Base-by-base conservation (phyloP, 768 basidiomycete genomes). In the Collybia sordida region DNA sequence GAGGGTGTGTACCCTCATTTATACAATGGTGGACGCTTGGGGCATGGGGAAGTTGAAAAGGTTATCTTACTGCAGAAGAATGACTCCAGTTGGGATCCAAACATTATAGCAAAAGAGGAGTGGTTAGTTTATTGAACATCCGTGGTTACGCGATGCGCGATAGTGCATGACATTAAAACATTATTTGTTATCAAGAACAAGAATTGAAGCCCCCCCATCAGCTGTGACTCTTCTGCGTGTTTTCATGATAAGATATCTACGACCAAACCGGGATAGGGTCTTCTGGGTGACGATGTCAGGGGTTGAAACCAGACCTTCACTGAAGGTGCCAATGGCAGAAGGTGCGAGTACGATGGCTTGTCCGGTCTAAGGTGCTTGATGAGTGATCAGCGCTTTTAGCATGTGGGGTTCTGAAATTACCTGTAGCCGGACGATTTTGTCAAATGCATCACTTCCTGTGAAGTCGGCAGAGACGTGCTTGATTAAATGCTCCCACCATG, bases 401-500 rank as follows among this genome's bases (percentile, higher is more conserved):
- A 25, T 18, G 41, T 14, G 39, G 31, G 12, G 14, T 38, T 34
- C 23, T 21, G 19, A 3, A 34, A 66, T 57, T 50, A 87, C 87
- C 76, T 85, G 74, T 2, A 89, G 70, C 45, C 61, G 78, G 12
- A 86, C 86, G 8, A 89, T 79, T 43, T 78, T 73, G 51, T 88
- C 81, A 51, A 89, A 88, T 0, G 79, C 83, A 31, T 85, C 81
- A 0, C 71, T 75, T 5, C 70, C 66, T 0, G 78, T 76, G 47
- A 87, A 75, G 52, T 86, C 78, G 0, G 83, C 82, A 0, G 84
- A 81, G 3, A 89, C 83, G 56, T 88, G 86, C 17, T 82, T 78
- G 1, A 77, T 70, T 0, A 90, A 60, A 55, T 89, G 85, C 0
- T 82, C 74, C 82, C 85, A 86, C 88, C 88, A 89, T 1, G 83